Evolutionary conservation across 176 grass and related monocot genomes (phyloP).

Genomic region (Carex littledalei): DNA sequence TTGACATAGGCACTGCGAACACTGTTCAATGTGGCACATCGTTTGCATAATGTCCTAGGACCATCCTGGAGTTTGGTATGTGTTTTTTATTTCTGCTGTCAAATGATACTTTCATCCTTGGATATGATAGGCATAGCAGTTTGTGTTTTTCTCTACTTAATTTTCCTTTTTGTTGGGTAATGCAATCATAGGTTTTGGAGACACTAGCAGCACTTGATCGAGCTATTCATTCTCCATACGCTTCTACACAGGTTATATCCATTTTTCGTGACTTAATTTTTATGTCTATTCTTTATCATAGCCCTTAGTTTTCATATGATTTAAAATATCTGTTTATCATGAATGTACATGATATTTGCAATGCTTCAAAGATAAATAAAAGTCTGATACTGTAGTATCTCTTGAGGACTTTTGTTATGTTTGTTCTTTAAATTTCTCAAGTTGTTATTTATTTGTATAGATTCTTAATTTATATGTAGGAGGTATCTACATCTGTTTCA

Average conservation of each 20-base stretch:
- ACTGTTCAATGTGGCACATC: conserved; percentile 96
- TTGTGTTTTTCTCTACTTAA: conserved; percentile 25
- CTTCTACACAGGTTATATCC: conserved; percentile 78
- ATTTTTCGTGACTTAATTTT: not conserved
- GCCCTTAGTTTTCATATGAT: not conserved
- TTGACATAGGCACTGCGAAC: conserved; percentile 76
- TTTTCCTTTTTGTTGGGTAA: conserved; percentile 18
- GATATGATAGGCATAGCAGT: not conserved
- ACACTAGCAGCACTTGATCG: conserved; percentile 93
- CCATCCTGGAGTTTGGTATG: conserved; percentile 97
- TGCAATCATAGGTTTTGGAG: conserved; percentile 71
- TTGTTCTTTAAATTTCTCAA: not conserved
- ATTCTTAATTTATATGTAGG: conserved; percentile 37
- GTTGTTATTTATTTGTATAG: not conserved
- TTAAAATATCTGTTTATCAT: not conserved
- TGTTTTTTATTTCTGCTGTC: conserved; percentile 11
- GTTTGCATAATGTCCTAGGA: conserved; percentile 93
- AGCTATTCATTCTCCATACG: conserved; percentile 94
- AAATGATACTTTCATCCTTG: not conserved
- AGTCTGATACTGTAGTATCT: not conserved
- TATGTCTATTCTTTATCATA: not conserved
- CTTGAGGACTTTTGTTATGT: not conserved
- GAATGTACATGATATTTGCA: conserved; percentile 9
- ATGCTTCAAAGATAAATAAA: not conserved
- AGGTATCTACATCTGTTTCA: conserved; percentile 93